Base-by-base conservation (phyloP, 768 basidiomycete species). In the Porphyrellus cyaneotinctus region DNA sequence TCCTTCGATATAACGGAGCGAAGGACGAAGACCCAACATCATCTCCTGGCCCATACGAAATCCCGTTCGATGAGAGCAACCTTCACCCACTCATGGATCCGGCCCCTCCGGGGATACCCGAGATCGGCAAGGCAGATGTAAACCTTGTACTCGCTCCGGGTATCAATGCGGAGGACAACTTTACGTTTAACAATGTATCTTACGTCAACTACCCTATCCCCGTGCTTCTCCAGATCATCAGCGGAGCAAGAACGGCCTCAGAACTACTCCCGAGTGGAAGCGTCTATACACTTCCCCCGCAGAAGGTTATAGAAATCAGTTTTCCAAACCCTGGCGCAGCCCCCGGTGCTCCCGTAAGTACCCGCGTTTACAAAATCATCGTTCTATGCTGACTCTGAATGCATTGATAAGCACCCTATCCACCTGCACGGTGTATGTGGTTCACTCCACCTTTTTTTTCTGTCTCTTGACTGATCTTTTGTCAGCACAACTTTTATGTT, bases 201-300 rank as follows among this genome's bases (percentile, higher is more conserved):
- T 53, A 35, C 26, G 28, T 62, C 4, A 58, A 69, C 7, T 78
- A 81, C 0, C 63, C 70, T 2, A 65, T 76, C 2, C 82, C 83
- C 0, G 52, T 53, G 2, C 41, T 53, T n/a, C 46, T 53, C 10
- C 52, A 53, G 12, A 53, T 53, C 36, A 39, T 84, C 30, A 81
- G 77, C 47, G 82, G 83, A 0, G 75, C 75, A 0, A 61, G 62
- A 20, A 65, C 71, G 10, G 70, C 81, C 0, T 65, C 69, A 17
- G 69, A 78, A 1, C 64, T 85, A 11, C 56, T 84, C 5, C 83
- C 81, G 0, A 13, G 47, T 0, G 82, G 80, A 10, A 72, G 72
- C 13, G 65, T 83, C 6, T 78, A 77, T 54, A 48, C 58, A 1
- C 70, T 84, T 3, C 76, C 77, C 0, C 61, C 57, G 1, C 75